Evolutionary conservation across 2,329 filamentous ascomycete species (phyloP).

Genomic region (Lachnellula cervina): DNA sequence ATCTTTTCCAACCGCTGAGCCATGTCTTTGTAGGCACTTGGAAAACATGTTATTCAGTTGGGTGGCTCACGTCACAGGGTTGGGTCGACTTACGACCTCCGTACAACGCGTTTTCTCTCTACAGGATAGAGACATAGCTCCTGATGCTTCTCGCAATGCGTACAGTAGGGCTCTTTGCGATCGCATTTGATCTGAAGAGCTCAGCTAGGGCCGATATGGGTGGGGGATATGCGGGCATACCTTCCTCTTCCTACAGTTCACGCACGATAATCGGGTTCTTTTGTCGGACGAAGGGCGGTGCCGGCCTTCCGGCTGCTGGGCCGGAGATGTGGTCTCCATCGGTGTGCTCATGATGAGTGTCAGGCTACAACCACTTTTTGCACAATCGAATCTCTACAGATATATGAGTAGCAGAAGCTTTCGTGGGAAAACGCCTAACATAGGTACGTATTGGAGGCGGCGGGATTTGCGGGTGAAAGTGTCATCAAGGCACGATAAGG

Average conservation of each 20-base stretch:
- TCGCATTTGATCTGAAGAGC: conserved; percentile 11
- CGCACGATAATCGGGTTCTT: conserved; percentile 8
- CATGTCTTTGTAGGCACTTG: conserved; percentile 16
- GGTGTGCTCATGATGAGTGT: background rate
- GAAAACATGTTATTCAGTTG: background rate
- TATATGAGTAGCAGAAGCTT: background rate
- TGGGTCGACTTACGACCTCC: conserved; percentile 7
- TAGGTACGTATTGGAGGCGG: too few species aligned
- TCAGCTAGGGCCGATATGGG: background rate
- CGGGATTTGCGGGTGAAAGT: too few species aligned
- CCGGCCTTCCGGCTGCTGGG: background rate
- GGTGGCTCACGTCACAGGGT: background rate
- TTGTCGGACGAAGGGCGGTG: conserved; percentile 1
- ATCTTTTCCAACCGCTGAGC: conserved; percentile 14
- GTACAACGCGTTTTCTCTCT: conserved; percentile 10
- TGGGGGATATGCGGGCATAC: background rate
- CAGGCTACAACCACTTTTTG: background rate
- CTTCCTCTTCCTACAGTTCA: conserved; percentile 14
- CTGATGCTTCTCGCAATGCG: conserved; percentile 10
- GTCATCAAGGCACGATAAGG: too few species aligned
- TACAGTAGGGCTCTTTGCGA: conserved; percentile 9
- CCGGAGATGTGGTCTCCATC: background rate
- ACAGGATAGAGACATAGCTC: conserved; percentile 9
- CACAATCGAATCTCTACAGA: background rate
- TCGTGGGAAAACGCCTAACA: too few species aligned